A percentile compares a stretch with the other conserved stretches of the same genome.
Conservation (phyloP, 306 rosid genomes). For the Cucurbita argyrosperma region DNA sequence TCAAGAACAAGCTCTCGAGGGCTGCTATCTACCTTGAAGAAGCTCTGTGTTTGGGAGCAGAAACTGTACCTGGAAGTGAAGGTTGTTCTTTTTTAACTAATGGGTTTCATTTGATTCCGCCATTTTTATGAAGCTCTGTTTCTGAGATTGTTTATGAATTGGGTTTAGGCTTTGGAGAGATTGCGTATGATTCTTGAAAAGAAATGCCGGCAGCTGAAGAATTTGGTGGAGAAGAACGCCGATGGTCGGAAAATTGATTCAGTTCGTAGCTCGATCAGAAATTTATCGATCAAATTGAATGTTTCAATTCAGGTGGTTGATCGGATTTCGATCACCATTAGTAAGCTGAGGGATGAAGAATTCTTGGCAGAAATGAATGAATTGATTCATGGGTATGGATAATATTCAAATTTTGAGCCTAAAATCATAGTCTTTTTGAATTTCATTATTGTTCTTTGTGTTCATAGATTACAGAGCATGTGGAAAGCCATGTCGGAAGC, state of each 20-base stretch:
- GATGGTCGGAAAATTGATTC: constrained; percentile 35
- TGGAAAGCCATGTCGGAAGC: constrained; percentile 71
- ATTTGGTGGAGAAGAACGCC: constrained; percentile 22
- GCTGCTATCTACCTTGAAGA: constrained; percentile 41
- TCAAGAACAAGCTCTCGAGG: constrained; percentile 14
- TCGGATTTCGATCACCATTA: constrained; percentile 48
- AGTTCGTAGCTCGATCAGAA: constrained; percentile 18
- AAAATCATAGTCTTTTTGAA: too few species aligned
- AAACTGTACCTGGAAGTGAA: constrained; percentile 73
- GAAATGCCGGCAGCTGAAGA: constrained; percentile 47
- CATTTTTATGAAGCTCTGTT: not conserved
- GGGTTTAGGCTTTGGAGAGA: constrained; percentile 55
- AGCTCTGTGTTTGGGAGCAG: constrained; percentile 67
- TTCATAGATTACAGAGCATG: constrained; percentile 44
- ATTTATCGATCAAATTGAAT: constrained; percentile 42
- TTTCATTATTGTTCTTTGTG: not conserved
- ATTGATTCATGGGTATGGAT: constrained; percentile 45
- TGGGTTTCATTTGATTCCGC: not conserved
- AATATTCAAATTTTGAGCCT: not conserved
- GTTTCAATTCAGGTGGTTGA: constrained; percentile 73
- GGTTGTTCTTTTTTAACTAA: constrained; percentile 19
- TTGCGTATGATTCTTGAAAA: constrained; percentile 46
- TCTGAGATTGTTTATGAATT: not conserved
- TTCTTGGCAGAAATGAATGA: constrained; percentile 49
- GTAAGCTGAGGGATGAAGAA: constrained; percentile 63